Evolutionary conservation across 305 asterid species (phyloP).

Genomic region (Solanum hybrid): DNA sequence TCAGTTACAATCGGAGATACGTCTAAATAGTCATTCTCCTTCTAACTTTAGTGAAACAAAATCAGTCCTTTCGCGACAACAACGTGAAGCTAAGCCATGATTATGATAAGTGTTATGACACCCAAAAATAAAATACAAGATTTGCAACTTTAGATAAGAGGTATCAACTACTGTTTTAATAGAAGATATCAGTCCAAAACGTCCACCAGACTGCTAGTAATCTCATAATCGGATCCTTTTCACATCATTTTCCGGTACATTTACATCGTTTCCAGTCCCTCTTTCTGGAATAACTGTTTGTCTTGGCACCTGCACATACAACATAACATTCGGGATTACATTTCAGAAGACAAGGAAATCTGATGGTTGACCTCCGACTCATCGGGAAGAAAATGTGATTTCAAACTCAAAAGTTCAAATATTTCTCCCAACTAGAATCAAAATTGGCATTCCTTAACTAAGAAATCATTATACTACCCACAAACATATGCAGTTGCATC

Average conservation of each 20-base stretch:
- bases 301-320: slow-evolving; percentile 13
- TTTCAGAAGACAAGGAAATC: not conserved
- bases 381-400: not conserved
- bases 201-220: not conserved
- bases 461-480: not conserved
- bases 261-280: slow-evolving; percentile 38
- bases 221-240: slow-evolving; percentile 56
- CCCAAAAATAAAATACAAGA: not conserved
- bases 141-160: not conserved
- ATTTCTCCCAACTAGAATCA: not conserved
- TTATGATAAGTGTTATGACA: not conserved
- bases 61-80: not conserved
- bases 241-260: slow-evolving; percentile 71
- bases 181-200: not conserved
- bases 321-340: not conserved
- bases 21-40: not conserved
- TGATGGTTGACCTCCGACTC: not conserved
- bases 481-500: not conserved
- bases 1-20: not conserved
- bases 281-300: slow-evolving; percentile 10
- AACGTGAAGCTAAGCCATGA: not conserved
- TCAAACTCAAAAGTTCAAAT: not conserved
- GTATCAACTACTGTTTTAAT: not conserved
- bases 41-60: too few species aligned
- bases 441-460: not conserved